Conservation (phyloP, 2,329 filamentous ascomycete species). For the Fusarium cicatricum region DNA sequence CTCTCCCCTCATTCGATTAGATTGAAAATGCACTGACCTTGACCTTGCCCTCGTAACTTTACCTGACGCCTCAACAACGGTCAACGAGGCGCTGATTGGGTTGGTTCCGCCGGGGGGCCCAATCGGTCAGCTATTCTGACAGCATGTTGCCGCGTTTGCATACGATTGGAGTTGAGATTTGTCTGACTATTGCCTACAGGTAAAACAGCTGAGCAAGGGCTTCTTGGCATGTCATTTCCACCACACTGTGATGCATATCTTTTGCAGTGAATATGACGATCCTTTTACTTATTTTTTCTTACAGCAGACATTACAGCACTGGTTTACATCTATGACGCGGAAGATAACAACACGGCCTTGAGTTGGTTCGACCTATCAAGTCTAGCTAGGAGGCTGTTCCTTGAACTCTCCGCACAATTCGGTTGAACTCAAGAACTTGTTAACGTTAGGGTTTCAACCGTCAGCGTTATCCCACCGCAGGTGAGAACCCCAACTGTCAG, state of each 20-base stretch:
- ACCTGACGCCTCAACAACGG: slow-evolving; percentile 33
- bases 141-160: slow-evolving; percentile 21
- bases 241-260: too few relatives aligned
- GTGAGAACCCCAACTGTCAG: background rate
- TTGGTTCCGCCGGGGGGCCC: slow-evolving; percentile 3
- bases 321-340: slow-evolving; percentile 29
- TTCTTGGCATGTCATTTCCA: slow-evolving; percentile 12
- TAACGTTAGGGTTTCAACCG: slow-evolving; percentile 12
- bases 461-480: slow-evolving; percentile 3
- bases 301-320: background rate
- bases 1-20: slow-evolving; percentile 8
- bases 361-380: slow-evolving; percentile 13
- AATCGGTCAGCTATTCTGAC: slow-evolving; percentile 25
- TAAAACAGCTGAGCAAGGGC: slow-evolving; percentile 12
- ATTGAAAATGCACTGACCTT: slow-evolving; percentile 19
- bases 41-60: slow-evolving; percentile 19
- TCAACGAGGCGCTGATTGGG: slow-evolving; percentile 26
- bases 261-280: background rate
- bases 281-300: background rate
- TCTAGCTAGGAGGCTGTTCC: background rate
- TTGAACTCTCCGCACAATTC: slow-evolving; percentile 1
- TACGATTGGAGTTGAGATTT: slow-evolving; percentile 33
- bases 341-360: slow-evolving; percentile 21
- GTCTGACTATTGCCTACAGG: slow-evolving; percentile 26
- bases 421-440: slow-evolving; percentile 4